Evolutionary conservation across 768 basidiomycete species (phyloP).

Genomic region (Boletus rubropictus): DNA sequence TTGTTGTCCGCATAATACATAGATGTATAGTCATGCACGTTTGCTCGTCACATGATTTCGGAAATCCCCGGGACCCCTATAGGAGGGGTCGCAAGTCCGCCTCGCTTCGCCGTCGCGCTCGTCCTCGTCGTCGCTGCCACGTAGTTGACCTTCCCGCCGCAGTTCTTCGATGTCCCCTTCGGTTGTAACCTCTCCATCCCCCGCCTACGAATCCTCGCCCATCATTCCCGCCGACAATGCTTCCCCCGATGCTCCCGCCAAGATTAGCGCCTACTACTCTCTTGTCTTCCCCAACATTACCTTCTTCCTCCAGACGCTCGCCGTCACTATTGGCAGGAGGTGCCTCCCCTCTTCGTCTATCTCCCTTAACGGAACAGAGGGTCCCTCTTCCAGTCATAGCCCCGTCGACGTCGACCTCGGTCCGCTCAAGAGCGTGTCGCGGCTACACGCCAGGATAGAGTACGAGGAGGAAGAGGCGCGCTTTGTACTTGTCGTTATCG

Average conservation of each 20-base stretch:
- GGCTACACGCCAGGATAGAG: conserved; percentile 92
- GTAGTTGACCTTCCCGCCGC: conserved; percentile 5
- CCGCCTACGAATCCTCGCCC: conserved; percentile 7
- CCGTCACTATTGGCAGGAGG: conserved; percentile 88
- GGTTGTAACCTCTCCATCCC: conserved; percentile 2
- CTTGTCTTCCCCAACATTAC: conserved; percentile 92
- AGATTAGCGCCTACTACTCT: conserved; percentile 89
- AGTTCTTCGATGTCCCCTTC: conserved; percentile 26
- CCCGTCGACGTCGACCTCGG: conserved; percentile 90
- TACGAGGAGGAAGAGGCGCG: conserved; percentile 87
- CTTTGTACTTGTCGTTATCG: conserved; percentile 85
- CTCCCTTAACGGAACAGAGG: conserved; percentile 43
- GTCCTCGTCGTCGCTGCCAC: conserved; percentile 8
- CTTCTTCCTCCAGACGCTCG: conserved; percentile 95
- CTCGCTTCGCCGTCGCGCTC: conserved; percentile 1
- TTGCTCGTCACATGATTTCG: conserved; percentile 16
- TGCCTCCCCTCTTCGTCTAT: conserved; percentile 62
- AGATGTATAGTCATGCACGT: conserved; percentile 17
- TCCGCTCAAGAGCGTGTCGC: conserved; percentile 94
- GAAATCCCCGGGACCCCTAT: conserved; percentile 11
- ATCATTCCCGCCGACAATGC: conserved; percentile 4
- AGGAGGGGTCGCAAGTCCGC: conserved; percentile 3
- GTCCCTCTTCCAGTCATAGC: conserved; percentile 18
- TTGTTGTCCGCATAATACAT: not conserved
- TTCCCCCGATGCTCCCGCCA: conserved; percentile 44